These are phyloP conservation scores for Thyridium curvatum DNA, from an alignment of 2,329 filamentous ascomycete species.

Conservation along the genomic window DNA sequence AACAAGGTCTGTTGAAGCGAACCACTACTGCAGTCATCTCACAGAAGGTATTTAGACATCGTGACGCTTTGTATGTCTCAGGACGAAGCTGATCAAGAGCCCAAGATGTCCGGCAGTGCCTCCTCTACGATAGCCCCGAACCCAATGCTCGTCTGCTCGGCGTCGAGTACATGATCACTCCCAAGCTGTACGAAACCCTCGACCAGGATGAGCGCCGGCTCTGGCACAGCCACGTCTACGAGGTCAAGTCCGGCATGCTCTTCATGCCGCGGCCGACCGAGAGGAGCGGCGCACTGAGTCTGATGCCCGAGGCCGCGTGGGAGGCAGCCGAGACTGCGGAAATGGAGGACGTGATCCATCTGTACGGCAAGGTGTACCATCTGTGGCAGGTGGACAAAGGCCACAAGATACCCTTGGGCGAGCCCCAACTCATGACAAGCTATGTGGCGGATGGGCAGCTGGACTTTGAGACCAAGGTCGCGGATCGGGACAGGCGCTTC, in stretches of 20 bases:
- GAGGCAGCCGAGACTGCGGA: constrained; percentile 70
- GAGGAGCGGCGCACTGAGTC: constrained; percentile 1
- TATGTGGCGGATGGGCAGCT: constrained; percentile 43
- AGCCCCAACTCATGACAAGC: constrained; percentile 49
- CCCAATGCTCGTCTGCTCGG: constrained; percentile 70
- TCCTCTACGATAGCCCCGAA: constrained; percentile 70
- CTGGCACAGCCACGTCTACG: constrained; percentile 74
- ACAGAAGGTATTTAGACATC: constrained; percentile 42
- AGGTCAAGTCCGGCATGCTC: constrained; percentile 75
- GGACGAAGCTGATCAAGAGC: background rate
- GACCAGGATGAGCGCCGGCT: constrained; percentile 61
- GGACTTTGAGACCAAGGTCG: constrained; percentile 35
- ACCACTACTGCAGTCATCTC: constrained; percentile 80
- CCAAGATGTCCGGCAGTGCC: constrained; percentile 71
- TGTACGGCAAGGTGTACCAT: constrained; percentile 84
- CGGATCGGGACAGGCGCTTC: constrained; percentile 38
- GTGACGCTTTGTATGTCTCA: too few relatives aligned
- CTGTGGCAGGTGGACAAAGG: constrained; percentile 80
- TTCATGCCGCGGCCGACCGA: constrained; percentile 59
- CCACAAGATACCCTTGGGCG: constrained; percentile 47
- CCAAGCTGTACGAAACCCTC: constrained; percentile 60
- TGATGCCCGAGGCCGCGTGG: constrained; percentile 58
- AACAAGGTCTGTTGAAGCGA: constrained; percentile 63
- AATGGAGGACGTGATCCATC: constrained; percentile 67
- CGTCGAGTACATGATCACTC: constrained; percentile 82